phyloP scores from a whole-genome alignment of 2,329 filamentous ascomycete genomes.

The Pyricularia sp. region DNA sequence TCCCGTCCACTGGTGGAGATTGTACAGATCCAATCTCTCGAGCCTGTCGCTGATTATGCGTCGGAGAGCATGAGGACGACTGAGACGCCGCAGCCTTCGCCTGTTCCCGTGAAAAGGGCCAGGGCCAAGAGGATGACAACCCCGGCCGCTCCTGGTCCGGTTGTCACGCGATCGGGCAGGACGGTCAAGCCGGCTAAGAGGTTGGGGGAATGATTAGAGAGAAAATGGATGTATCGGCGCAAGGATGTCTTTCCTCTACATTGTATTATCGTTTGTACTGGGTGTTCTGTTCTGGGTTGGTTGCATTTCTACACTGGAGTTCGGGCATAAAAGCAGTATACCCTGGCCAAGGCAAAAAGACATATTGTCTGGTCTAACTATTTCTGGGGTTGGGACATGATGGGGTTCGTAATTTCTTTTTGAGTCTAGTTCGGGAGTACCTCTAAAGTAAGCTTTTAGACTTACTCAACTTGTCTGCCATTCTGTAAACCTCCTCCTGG shows the following conservation, averaged over 20 bases:
- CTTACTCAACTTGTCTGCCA: constrained; percentile 6
- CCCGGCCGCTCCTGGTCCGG: no score
- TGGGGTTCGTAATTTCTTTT: not conserved
- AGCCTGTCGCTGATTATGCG: not conserved
- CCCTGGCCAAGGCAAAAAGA: no score
- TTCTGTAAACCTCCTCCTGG: constrained; percentile 25
- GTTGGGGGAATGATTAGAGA: not conserved
- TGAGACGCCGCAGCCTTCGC: no score
- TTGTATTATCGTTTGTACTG: no score
- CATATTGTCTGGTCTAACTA: not conserved
- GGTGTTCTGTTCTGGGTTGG: not conserved
- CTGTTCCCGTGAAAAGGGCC: no score
- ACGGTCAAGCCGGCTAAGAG: not conserved
- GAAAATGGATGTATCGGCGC: not conserved
- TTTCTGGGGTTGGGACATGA: constrained; percentile 1
- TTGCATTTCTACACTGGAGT: not conserved
- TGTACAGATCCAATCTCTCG: no score
- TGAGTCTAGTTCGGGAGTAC: not conserved
- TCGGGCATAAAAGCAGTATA: not conserved
- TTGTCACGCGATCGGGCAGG: not conserved
- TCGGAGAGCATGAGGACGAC: no score
- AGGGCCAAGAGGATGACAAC: not conserved
- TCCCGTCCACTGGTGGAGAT: no score
- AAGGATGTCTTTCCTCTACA: not conserved
- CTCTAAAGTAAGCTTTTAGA: not conserved